phyloP scores from a whole-genome alignment of 768 basidiomycete species.

The Tulasnella sp. region DNA sequence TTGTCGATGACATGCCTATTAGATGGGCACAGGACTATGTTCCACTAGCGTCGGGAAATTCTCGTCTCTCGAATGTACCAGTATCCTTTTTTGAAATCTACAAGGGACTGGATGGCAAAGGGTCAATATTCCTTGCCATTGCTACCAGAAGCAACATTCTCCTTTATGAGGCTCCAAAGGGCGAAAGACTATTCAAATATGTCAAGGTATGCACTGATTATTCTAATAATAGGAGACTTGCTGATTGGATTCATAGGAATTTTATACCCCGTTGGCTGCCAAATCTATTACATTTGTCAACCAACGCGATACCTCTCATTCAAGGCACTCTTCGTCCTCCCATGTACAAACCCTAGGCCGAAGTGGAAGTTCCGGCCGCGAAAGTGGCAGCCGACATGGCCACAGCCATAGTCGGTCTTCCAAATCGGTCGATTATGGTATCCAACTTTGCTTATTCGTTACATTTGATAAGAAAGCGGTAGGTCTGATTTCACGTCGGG shows the following conservation, averaged over 20 bases:
- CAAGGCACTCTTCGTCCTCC: slow-evolving; percentile 29
- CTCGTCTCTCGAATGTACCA: slow-evolving; percentile 44
- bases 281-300: slow-evolving; percentile 51
- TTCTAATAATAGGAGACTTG: neutral
- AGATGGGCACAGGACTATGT: slow-evolving; percentile 84
- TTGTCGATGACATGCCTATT: slow-evolving; percentile 57
- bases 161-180: slow-evolving; percentile 68
- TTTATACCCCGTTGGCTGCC: slow-evolving; percentile 62
- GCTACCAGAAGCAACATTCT: slow-evolving; percentile 61
- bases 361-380: neutral
- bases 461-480: slow-evolving; percentile 74
- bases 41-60: slow-evolving; percentile 54
- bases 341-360: slow-evolving; percentile 12
- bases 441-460: slow-evolving; percentile 67
- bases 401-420: slow-evolving; percentile 22
- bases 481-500: neutral
- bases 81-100: slow-evolving; percentile 58
- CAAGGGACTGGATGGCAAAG: slow-evolving; percentile 35
- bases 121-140: slow-evolving; percentile 49
- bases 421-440: slow-evolving; percentile 35
- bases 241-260: slow-evolving; percentile 45
- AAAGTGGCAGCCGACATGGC: neutral
- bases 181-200: slow-evolving; percentile 70
- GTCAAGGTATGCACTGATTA: slow-evolving; percentile 43
- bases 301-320: slow-evolving; percentile 10